Evolutionary conservation across 2,329 filamentous ascomycete species (phyloP).

Genomic region (Colletotrichum endophyticum): DNA sequence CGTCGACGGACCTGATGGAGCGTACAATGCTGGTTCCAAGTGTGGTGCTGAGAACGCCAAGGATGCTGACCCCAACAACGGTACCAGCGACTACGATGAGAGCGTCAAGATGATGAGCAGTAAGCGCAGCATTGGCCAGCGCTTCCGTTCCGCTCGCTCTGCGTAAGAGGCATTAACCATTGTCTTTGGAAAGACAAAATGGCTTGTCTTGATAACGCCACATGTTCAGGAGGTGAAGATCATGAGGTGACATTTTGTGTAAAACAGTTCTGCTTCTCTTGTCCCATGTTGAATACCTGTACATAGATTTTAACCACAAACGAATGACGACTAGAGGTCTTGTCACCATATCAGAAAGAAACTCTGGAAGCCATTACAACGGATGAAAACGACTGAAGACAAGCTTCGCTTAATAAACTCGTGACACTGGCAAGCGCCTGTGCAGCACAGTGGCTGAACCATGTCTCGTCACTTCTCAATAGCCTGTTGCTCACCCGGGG

Average conservation of each 20-base stretch:
- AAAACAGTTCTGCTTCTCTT: not conserved
- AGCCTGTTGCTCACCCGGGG: not conserved
- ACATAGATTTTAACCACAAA: not conserved
- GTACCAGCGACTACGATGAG: constrained; percentile 43
- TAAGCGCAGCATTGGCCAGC: constrained; percentile 5
- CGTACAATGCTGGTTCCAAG: constrained; percentile 24
- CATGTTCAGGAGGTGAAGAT: not conserved
- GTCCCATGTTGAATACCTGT: not conserved
- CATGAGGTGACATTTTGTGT: not conserved
- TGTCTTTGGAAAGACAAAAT: not conserved
- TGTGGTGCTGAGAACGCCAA: constrained; percentile 32
- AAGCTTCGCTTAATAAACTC: not conserved
- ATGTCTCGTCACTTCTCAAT: not conserved
- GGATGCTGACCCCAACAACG: constrained; percentile 45
- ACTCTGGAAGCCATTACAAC: accelerated
- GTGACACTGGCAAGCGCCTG: not conserved
- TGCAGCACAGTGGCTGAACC: not conserved
- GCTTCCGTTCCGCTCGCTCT: not conserved
- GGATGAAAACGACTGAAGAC: not conserved
- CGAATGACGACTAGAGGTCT: not conserved
- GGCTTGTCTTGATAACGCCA: not conserved
- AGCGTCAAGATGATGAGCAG: constrained; percentile 23
- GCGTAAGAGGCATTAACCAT: not conserved
- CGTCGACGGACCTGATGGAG: constrained; percentile 35
- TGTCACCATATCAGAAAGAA: not conserved